Evolutionary conservation across 352 stramenopile genomes (phyloP), one percentile per base, ranked within the genome.

Genomic region (Hyaloperonospora arabidopsidis): DNA sequence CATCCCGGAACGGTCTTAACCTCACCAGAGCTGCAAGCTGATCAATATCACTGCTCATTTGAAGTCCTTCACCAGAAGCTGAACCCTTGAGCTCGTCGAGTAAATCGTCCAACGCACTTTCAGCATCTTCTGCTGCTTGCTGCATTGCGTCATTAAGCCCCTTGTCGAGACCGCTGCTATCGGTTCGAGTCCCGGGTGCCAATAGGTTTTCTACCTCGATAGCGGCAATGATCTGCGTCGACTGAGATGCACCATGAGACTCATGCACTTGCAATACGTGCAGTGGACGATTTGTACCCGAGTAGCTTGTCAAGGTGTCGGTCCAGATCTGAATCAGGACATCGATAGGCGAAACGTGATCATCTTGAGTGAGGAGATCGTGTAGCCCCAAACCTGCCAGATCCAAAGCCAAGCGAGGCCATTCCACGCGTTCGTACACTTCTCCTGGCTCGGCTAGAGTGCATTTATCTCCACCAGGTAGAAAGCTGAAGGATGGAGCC

Each of bases 401-500:
- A 10, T 53, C 39, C 22, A 78, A 57, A 34, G 40, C 35, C 18
- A 71, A 51, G 1, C 57, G 53, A 52, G 59, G 58, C 70, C 70
- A 79, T 29, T 64, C 35, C 23, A 81, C 60, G 6, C 54, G 29
- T 22, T 84, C 68, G 40, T 78, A 64, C 11, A 83, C 58, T 48
- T 84, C 71, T 21, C 76, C 76, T 43, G 46, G 29, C 4, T 49
- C 52, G 4, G 72, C 55, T 36, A 49, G 2, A 14, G 52, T 57
- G 46, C 76, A 86, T 14, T 52, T 34, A 13, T 36, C 21, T 5
- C 59, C 60, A 22, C 71, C 71, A 47, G 63, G 55, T 17, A 81
- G 34, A 18, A 77, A 59, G 22, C 61, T 70, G 22, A 67, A 70
- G 0, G 69, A 61, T 40, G 61, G 57, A 1, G 18, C 1, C 8